Conservation (phyloP, 257 asterid species). For the Scutellaria barbata region DNA sequence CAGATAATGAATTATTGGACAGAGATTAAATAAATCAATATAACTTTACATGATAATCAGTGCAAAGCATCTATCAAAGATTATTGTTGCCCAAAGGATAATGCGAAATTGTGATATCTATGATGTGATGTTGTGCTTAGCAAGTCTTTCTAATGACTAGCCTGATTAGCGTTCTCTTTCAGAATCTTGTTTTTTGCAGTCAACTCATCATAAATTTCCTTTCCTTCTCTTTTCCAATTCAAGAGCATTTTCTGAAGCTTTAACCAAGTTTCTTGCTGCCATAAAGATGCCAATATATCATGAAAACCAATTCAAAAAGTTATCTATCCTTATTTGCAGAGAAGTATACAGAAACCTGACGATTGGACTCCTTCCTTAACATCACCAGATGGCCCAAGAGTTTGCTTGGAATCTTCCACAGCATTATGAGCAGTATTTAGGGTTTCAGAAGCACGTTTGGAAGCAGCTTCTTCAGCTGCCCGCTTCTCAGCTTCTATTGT, state of each 20-base stretch:
- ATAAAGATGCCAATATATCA: constrained; percentile 31
- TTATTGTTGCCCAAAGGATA: constrained; percentile 20
- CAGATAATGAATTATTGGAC: constrained; percentile 20
- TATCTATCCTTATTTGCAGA: neutral
- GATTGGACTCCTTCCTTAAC: constrained; percentile 42
- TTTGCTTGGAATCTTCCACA: constrained; percentile 38
- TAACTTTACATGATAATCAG: constrained; percentile 4
- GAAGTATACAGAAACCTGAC: constrained; percentile 49
- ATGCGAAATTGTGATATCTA: constrained; percentile 6
- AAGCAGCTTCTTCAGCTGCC: constrained; percentile 69
- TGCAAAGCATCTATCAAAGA: constrained; percentile 9
- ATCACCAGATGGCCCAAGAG: constrained; percentile 36
- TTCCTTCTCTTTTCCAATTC: constrained; percentile 69
- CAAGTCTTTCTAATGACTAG: constrained; percentile 36
- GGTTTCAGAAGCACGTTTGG: constrained; percentile 48
- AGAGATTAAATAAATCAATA: constrained; percentile 21
- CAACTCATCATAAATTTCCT: constrained; percentile 51
- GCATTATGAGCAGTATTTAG: constrained; percentile 38
- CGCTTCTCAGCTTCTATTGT: constrained; percentile 65
- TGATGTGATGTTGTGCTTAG: neutral
- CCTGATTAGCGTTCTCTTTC: constrained; percentile 57
- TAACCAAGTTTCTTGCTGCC: constrained; percentile 55
- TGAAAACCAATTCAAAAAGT: constrained; percentile 33
- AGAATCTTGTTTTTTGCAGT: constrained; percentile 47
- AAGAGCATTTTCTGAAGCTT: constrained; percentile 75